phyloP scores from a whole-genome alignment of 768 basidiomycete species.

The Galerina marginata region DNA sequence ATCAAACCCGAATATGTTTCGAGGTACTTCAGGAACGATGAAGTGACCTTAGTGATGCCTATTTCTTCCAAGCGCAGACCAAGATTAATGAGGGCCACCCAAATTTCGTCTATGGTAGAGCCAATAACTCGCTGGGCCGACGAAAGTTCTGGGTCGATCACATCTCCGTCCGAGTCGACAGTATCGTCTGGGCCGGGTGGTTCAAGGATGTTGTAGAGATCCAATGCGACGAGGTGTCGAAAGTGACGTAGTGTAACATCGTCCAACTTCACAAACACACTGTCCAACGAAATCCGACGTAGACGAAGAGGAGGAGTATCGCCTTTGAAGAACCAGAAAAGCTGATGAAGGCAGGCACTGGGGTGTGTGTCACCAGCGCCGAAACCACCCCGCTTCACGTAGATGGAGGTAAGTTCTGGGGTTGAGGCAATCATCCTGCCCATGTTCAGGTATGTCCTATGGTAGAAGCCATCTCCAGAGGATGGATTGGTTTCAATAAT shows the following conservation, averaged over 20 bases:
- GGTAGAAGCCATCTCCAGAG: too few relatives aligned
- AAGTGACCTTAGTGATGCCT: background rate
- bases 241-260: conserved; percentile 5
- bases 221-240: conserved; percentile 5
- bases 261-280: conserved; percentile 9
- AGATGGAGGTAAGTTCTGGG: too few relatives aligned
- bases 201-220: conserved; percentile 4
- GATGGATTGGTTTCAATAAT: too few relatives aligned
- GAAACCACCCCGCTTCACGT: too few relatives aligned
- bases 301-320: conserved; percentile 4
- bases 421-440: too few relatives aligned
- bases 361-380: too few relatives aligned
- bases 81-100: background rate
- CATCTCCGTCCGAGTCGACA: background rate
- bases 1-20: conserved; percentile 4
- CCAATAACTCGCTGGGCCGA: background rate
- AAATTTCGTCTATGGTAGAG: conserved; percentile 1
- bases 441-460: too few relatives aligned
- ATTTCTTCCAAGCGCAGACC: conserved; percentile 4
- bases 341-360: too few relatives aligned
- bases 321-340: background rate
- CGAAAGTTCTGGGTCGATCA: background rate
- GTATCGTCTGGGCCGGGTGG: background rate
- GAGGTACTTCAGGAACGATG: conserved; percentile 9
- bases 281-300: background rate